Base-by-base conservation (phyloP, 108 stramenopile genomes). In the Hondaea fermentalgiana region DNA sequence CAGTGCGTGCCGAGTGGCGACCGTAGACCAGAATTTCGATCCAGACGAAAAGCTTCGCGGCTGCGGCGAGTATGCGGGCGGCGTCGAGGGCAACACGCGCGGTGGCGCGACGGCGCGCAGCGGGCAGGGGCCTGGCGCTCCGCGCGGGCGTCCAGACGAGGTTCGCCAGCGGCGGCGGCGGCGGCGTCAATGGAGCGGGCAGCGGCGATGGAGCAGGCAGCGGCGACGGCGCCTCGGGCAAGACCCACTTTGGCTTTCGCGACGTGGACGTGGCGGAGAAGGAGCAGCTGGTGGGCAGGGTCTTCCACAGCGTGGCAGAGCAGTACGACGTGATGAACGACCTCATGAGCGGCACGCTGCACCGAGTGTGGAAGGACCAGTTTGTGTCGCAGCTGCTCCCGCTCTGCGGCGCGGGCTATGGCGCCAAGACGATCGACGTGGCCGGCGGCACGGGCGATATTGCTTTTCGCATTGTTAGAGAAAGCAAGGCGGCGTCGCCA, bases 401-500 rank as follows among this genome's bases (percentile, higher is more conserved):
- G 57, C 87, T 43, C 47, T 28, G 29, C 59, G 57, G 17, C 5
- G n/a, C 51, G n/a, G 88, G 87, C 10, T 23, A 89, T 5, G 44
- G 8, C 69, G 60, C 71, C 29, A 21, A 42, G 64, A 14, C 96
- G 51, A 92, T 98, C 25, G 98, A 99, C 90, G 96, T 99, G 4
- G 99, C 99, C 29, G 99, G 99, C 4, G 99, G 99, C 23, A 99
- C 99, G 17, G 98, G 98, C 17, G 98, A 99, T 91, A 95, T 99
- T 58, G 96, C 97, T 44, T 99, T 99, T 93, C 97, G 98, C 42
- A 95, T 97, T 58, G 89, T 96, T 35, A 95, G 97, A 8, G 95
- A 95, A 19, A 60, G 87, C 60, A 94, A 96, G 91, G 92, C 92
- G 47, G 89, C 96, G 51, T n/a, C 87, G 23, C 87, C 87, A 42